These are phyloP conservation scores for Cucurbitaria berberidis DNA, from an alignment of 2,329 filamentous ascomycete genomes.

Conservation along the genomic window DNA sequence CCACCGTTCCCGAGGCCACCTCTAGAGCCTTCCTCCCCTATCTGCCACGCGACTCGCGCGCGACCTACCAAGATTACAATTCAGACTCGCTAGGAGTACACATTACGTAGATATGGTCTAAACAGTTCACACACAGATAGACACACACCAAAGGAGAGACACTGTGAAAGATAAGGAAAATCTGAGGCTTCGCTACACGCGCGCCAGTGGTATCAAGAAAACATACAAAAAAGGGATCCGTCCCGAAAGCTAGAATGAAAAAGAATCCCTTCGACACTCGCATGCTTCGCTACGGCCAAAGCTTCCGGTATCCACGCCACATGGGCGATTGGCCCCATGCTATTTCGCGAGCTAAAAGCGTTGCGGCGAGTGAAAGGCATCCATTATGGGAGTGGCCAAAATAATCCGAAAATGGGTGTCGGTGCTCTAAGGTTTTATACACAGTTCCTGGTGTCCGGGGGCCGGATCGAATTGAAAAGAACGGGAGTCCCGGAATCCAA, in stretches of 20 bases:
- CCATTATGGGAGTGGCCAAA: not conserved
- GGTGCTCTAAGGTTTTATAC: not conserved
- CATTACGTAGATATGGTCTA: slow-evolving; percentile 13
- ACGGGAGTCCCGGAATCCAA: not conserved
- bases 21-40: not conserved
- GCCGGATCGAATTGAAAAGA: not conserved
- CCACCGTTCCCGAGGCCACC: not conserved
- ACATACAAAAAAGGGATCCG: slow-evolving; percentile 12
- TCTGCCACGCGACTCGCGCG: slow-evolving; percentile 1
- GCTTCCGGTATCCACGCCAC: not conserved
- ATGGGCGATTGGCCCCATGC: not conserved
- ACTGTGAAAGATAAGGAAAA: slow-evolving; percentile 10
- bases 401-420: not conserved
- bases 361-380: not conserved
- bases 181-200: slow-evolving; percentile 13
- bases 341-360: not conserved
- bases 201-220: slow-evolving; percentile 20
- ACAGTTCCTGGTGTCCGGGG: not conserved
- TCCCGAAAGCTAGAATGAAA: slow-evolving; percentile 4
- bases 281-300: not conserved
- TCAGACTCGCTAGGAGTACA: slow-evolving; percentile 14
- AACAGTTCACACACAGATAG: slow-evolving; percentile 11
- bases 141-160: slow-evolving; percentile 10
- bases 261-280: not conserved
- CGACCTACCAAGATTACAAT: slow-evolving; percentile 1